These are phyloP conservation scores for Mycena metata DNA, from an alignment of 768 basidiomycete genomes.

Conservation along the genomic window DNA sequence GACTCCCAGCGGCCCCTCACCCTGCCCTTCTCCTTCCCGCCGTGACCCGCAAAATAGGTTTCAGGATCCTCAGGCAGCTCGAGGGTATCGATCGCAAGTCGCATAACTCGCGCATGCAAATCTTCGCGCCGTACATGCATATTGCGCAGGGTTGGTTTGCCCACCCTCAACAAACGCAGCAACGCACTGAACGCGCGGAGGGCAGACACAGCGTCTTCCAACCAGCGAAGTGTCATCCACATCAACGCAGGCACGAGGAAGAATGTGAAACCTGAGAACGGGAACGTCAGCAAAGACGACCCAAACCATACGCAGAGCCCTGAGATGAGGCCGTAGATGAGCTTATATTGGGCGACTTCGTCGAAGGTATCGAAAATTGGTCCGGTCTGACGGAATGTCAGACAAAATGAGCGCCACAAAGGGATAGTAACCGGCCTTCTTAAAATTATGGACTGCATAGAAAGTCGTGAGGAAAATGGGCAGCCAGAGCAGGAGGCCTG, in stretches of 20 bases:
- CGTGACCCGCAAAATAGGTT: conserved; percentile 67
- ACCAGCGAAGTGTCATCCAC: conserved; percentile 93
- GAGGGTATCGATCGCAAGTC: conserved; percentile 68
- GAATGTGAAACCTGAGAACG: conserved; percentile 68
- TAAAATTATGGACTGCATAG: conserved; percentile 80
- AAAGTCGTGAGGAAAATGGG: conserved; percentile 83
- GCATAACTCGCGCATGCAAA: conserved; percentile 76
- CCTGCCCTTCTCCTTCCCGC: conserved; percentile 79
- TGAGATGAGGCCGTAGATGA: conserved; percentile 84
- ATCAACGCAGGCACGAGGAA: conserved; percentile 78
- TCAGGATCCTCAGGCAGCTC: conserved; percentile 81
- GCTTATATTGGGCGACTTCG: conserved; percentile 91
- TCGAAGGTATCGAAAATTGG: conserved; percentile 91
- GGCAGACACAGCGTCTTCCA: conserved; percentile 86
- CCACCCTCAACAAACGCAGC: conserved; percentile 71
- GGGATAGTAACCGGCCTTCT: conserved; percentile 52
- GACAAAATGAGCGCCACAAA: background rate
- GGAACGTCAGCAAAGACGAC: conserved; percentile 71
- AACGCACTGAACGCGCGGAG: conserved; percentile 81
- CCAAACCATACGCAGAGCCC: conserved; percentile 77
- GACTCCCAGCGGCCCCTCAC: conserved; percentile 79
- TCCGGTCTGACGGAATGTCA: conserved; percentile 57
- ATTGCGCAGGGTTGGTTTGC: conserved; percentile 65
- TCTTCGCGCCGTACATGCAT: conserved; percentile 68
- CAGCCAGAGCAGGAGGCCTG: conserved; percentile 86